phyloP scores from a whole-genome alignment of 148 eudicot genomes.

The Rhododendron ferrugineum region DNA sequence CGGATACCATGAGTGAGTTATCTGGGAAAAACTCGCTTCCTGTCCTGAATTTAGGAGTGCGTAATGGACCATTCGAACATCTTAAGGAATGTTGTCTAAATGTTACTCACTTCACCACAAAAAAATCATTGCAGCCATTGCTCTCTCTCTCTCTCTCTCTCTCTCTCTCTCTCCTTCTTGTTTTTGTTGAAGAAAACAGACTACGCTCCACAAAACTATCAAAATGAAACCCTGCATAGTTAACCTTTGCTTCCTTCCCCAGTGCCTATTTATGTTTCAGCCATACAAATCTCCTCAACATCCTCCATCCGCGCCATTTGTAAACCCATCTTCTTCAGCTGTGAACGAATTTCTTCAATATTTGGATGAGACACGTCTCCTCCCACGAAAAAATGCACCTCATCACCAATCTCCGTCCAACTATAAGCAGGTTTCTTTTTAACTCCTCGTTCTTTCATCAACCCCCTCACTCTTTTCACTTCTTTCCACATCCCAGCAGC shows the following conservation, averaged over 20 bases:
- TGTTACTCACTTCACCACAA: background rate
- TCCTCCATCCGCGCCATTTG: slow-evolving; percentile 20
- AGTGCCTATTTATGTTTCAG: background rate
- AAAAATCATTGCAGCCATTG: background rate
- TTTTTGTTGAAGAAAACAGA: background rate
- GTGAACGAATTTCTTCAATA: slow-evolving; percentile 22
- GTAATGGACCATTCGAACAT: background rate
- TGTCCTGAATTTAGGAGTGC: background rate
- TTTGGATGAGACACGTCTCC: slow-evolving; percentile 27
- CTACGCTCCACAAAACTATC: background rate
- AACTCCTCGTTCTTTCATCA: slow-evolving; percentile 31
- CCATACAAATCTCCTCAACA: background rate
- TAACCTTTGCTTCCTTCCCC: background rate
- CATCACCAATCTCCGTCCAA: slow-evolving; percentile 32
- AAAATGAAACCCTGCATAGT: background rate
- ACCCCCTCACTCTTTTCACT: slow-evolving; percentile 27
- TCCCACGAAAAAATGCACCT: slow-evolving; percentile 28
- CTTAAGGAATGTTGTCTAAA: background rate
- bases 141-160: background rate
- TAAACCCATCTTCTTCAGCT: slow-evolving; percentile 22
- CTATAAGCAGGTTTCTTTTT: slow-evolving; percentile 33
- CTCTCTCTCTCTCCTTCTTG: no score
- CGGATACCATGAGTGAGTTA: background rate
- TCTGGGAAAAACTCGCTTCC: background rate
- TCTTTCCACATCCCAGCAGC: slow-evolving; percentile 37